Evolutionary conservation across 441 rosid genomes (phyloP).

Genomic region (Rhodomyrtus psidioides): DNA sequence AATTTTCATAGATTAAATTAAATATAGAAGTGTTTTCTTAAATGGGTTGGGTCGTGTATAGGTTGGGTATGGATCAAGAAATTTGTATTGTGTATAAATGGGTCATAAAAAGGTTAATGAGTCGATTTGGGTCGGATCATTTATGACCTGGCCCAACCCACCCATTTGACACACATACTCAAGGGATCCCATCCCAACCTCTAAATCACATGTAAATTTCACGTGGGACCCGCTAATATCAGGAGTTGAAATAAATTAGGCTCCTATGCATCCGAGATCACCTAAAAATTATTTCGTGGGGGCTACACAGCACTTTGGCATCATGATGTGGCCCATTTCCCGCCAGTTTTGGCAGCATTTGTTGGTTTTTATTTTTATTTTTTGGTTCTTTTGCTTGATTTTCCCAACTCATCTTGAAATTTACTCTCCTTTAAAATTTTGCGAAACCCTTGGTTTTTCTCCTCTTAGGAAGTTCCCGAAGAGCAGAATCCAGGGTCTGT

Average conservation of each 20-base stretch:
- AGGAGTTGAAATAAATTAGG: background rate
- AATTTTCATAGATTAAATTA: too few species aligned
- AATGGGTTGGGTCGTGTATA: too few species aligned
- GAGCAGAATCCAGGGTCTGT: background rate
- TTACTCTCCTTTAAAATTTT: background rate
- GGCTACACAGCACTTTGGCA: background rate
- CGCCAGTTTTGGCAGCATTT: background rate
- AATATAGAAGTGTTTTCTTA: too few species aligned
- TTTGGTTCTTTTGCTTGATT: background rate
- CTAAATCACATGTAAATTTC: background rate
- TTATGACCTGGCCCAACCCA: too few species aligned
- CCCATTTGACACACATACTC: too few species aligned
- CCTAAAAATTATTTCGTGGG: background rate
- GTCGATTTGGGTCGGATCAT: too few species aligned
- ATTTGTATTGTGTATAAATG: too few species aligned
- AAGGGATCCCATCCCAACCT: background rate
- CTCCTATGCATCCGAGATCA: background rate
- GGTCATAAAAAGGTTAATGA: too few species aligned
- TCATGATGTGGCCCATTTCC: background rate
- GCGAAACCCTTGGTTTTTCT: background rate
- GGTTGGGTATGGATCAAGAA: too few species aligned
- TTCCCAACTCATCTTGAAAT: background rate
- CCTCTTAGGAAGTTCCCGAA: background rate
- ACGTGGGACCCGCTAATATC: accelerated
- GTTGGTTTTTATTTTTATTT: background rate